phyloP scores from a whole-genome alignment of 2,329 filamentous ascomycete species.

The Ceratocystis eucalypticola region DNA sequence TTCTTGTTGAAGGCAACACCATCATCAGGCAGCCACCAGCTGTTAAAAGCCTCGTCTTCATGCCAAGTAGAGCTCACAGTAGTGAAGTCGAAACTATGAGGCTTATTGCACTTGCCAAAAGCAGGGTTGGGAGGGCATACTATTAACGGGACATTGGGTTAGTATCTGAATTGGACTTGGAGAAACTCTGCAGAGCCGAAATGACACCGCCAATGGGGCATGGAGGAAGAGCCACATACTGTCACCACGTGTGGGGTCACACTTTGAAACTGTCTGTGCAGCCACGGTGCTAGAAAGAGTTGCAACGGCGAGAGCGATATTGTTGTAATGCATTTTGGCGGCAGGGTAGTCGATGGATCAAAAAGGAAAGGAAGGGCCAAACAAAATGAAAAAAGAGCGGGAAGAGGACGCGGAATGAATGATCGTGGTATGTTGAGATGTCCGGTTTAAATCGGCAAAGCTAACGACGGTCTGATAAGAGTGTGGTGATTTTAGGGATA shows the following conservation, averaged over 20 bases:
- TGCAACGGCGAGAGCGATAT: conserved; percentile 27
- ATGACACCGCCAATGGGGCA: neutral
- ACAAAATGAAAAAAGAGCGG: neutral
- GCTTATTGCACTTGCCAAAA: conserved; percentile 34
- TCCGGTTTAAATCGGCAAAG: neutral
- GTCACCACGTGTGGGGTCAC: conserved; percentile 33
- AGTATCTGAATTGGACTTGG: neutral
- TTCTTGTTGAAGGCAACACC: conserved; percentile 23
- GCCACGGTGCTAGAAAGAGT: conserved; percentile 36
- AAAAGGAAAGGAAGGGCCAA: neutral
- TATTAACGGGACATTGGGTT: conserved; percentile 10
- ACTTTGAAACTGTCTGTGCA: conserved; percentile 43
- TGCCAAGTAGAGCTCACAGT: conserved; percentile 37
- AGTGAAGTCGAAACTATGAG: conserved; percentile 47
- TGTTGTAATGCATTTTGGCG: conserved; percentile 29
- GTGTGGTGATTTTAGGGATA: neutral
- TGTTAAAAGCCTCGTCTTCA: conserved; percentile 20
- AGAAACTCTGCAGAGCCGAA: neutral
- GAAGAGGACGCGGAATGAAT: neutral
- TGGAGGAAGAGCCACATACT: conserved; percentile 15
- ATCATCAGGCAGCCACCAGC: conserved; percentile 28
- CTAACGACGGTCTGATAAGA: neutral
- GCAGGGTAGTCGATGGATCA: neutral
- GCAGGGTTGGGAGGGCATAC: conserved; percentile 52
- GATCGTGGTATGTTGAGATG: no score